Evolutionary conservation across 768 basidiomycete species (phyloP), one percentile per base, ranked within the genome.

Genomic region (Leucocoprinus birnbaumii): DNA sequence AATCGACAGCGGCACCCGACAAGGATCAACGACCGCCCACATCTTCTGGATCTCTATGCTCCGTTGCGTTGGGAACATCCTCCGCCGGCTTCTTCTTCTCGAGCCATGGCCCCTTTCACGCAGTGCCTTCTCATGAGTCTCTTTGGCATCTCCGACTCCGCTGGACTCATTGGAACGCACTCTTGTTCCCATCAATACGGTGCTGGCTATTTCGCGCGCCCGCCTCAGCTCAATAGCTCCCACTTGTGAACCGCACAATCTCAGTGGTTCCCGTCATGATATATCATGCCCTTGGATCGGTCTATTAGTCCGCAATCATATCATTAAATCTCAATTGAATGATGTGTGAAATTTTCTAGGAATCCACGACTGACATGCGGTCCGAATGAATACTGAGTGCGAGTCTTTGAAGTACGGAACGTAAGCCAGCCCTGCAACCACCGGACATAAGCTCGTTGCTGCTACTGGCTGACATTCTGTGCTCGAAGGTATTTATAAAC

Each of bases 401-500:
- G 49, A 22, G 38, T 11, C 19, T 37, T 50, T 25, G 19, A 34
- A 41, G 38, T 13, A 26, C 38, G 49, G 49, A 50, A 50, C 19
- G 37, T 41, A 38, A 50, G 38, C 14, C 21, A 16, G 9, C 22
- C 49, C 49, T 41, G 43, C 24, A 13, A 46, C 53, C 51, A 31
- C 31, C 31, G 24, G 48, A 56, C 31, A 55, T 55, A 34, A 38
- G 49, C 56, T n/a, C 56, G 37, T 41, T 47, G 38, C 52, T 48
- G 49, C 40, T 43, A 34, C 41, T 51, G 41, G 40, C 24, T 34
- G 50, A n/a, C 24, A 62, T 62, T 45, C 61, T 61, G 57, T 16
- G 57, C 13, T 64, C 63, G 3, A 37, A 94, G 71, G 66, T 83
- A 85, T 48, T 75, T 71, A 67, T 91, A 94, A 22, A 94, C 84